These are phyloP conservation scores for Alternaria sp. DNA, from an alignment of 2,329 filamentous ascomycete species.

Conservation along the genomic window DNA sequence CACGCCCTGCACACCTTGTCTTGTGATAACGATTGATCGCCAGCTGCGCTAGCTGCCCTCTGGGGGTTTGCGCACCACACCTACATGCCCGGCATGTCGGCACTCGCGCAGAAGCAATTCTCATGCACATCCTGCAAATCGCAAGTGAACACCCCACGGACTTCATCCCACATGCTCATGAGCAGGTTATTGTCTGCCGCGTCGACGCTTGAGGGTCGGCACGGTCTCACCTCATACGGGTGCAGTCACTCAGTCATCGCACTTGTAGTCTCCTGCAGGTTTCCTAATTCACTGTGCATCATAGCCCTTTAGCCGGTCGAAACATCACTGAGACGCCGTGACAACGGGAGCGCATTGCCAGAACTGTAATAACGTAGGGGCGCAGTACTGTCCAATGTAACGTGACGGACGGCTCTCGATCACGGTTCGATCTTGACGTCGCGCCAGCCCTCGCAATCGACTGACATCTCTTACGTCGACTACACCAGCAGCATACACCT, in stretches of 20 bases:
- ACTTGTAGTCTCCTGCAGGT: neutral
- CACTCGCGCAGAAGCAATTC: conserved; percentile 1
- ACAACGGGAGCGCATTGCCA: neutral
- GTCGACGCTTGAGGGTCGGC: conserved; percentile 8
- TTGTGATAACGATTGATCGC: neutral
- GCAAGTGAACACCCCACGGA: neutral
- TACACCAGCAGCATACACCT: neutral
- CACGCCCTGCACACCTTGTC: neutral
- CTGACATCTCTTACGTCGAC: neutral
- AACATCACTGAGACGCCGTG: neutral
- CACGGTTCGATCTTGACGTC: neutral
- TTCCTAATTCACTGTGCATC: neutral
- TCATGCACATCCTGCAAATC: neutral
- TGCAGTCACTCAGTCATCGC: neutral
- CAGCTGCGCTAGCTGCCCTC: neutral
- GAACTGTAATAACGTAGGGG: neutral
- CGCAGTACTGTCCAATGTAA: neutral
- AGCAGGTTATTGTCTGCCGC: neutral
- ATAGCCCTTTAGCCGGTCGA: neutral
- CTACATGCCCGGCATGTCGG: neutral
- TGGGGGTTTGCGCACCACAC: neutral
- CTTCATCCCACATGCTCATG: neutral
- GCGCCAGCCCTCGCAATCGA: neutral
- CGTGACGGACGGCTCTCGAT: neutral
- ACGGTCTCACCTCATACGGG: conserved; percentile 19